Conservation (phyloP, 202 grass and related monocot species). For the Musa balbisiana region DNA sequence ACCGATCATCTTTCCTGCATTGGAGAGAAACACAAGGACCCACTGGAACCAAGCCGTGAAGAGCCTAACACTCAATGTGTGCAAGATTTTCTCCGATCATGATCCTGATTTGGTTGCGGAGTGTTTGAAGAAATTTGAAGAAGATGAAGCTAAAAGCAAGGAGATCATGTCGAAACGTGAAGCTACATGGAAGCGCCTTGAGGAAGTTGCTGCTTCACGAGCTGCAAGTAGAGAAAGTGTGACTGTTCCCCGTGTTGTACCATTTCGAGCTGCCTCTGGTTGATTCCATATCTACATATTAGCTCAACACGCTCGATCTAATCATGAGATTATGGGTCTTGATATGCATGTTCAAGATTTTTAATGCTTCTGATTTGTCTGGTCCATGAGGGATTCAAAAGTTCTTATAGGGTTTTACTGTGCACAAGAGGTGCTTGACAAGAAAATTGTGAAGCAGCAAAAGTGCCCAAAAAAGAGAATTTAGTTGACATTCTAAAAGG, state of each 20-base stretch:
- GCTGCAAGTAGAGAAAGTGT: background rate
- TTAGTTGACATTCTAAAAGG: background rate
- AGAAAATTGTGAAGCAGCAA: too few relatives aligned
- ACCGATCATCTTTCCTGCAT: constrained; percentile 75
- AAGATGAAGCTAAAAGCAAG: constrained; percentile 51
- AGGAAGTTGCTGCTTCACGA: constrained; percentile 51
- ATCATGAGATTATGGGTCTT: background rate
- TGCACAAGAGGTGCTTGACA: too few relatives aligned
- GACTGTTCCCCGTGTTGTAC: too few relatives aligned
- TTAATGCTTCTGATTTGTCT: background rate
- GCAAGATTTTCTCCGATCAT: constrained; percentile 94
- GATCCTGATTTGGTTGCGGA: constrained; percentile 58
- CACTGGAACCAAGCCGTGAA: constrained; percentile 95
- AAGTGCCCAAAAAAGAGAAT: background rate
- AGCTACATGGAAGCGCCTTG: constrained; percentile 53
- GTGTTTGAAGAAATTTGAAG: constrained; percentile 61
- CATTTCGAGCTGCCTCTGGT: background rate
- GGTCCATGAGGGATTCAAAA: background rate
- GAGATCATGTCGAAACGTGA: constrained; percentile 53
- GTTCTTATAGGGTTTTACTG: background rate
- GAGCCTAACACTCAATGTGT: constrained; percentile 79
- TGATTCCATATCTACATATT: background rate
- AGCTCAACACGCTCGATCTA: background rate
- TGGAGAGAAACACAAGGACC: constrained; percentile 62
- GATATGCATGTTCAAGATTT: background rate